Conservation (phyloP, 163 green algal species). For the Volvox carteri region DNA sequence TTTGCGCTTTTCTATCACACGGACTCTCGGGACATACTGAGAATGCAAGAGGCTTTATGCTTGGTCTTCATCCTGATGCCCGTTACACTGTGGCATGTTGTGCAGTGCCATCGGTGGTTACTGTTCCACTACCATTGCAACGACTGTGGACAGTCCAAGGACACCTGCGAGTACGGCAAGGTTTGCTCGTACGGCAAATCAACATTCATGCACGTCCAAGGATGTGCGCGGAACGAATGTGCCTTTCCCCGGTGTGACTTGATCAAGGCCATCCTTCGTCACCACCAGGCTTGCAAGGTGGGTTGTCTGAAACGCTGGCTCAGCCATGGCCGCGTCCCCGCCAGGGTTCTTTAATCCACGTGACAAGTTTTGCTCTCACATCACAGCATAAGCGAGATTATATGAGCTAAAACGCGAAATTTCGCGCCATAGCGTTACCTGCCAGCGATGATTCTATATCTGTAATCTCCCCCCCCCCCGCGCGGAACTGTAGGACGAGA, state of each 20-base stretch:
- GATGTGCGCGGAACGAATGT: not conserved
- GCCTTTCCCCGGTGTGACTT: conserved; percentile 23
- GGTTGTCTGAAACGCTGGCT: too few species aligned
- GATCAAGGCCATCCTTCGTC: conserved; percentile 36
- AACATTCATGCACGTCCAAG: conserved; percentile 8
- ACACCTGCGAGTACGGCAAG: conserved; percentile 15
- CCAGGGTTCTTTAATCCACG: too few species aligned
- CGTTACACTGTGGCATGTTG: not conserved
- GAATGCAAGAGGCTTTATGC: too few species aligned
- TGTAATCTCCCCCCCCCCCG: too few species aligned
- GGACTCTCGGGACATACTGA: not conserved
- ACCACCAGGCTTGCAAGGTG: conserved; percentile 29
- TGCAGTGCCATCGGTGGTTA: conserved; percentile 43
- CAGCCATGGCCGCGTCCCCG: too few species aligned
- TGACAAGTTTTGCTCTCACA: too few species aligned
- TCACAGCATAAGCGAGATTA: too few species aligned
- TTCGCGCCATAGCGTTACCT: too few species aligned
- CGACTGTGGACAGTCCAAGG: not conserved
- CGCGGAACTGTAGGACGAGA: conserved; percentile 24
- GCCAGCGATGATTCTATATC: too few species aligned
- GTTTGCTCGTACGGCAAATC: conserved; percentile 25
- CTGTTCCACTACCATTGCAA: conserved; percentile 46
- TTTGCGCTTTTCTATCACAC: not conserved
- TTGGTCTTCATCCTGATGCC: not conserved
- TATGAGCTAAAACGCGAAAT: too few species aligned